These are phyloP conservation scores for Prunus dulcis DNA, from an alignment of 306 rosid genomes.

Conservation along the genomic window DNA sequence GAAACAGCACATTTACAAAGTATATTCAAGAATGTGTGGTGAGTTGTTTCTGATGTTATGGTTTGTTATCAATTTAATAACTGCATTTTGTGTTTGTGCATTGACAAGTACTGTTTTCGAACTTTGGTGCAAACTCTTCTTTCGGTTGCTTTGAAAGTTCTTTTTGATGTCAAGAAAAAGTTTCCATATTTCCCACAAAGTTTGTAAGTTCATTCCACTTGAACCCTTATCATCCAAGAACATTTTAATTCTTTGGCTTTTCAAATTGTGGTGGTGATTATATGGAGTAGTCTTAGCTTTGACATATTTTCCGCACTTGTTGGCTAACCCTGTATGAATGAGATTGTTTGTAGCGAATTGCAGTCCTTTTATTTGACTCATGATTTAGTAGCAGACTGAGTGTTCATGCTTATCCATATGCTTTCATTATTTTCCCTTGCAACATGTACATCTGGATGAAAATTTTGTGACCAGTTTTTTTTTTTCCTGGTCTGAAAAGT, in stretches of 20 bases:
- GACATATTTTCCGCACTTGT: not conserved
- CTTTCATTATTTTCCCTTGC: not conserved
- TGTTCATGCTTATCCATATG: not conserved
- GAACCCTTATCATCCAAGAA: not conserved
- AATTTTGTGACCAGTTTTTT: not conserved
- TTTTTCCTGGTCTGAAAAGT: not conserved
- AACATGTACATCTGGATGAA: not conserved
- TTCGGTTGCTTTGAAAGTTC: not conserved
- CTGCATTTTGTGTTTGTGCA: not conserved
- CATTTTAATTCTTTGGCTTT: not conserved
- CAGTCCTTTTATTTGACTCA: not conserved
- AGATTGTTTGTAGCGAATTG: not conserved
- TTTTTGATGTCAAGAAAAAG: not conserved
- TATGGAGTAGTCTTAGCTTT: not conserved
- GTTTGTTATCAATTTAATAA: not conserved
- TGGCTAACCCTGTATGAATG: not conserved
- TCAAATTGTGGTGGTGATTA: not conserved
- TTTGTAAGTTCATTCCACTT: not conserved
- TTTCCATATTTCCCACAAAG: not conserved
- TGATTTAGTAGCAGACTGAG: not conserved
- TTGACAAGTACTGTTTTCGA: not conserved
- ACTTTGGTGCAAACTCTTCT: not conserved
- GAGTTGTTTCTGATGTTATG: slow-evolving; percentile 14
- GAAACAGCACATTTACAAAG: slow-evolving; percentile 54
- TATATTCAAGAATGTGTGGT: slow-evolving; percentile 87